Conservation (phyloP, 345 rosid species). For the Eucalyptus leucophloia region DNA sequence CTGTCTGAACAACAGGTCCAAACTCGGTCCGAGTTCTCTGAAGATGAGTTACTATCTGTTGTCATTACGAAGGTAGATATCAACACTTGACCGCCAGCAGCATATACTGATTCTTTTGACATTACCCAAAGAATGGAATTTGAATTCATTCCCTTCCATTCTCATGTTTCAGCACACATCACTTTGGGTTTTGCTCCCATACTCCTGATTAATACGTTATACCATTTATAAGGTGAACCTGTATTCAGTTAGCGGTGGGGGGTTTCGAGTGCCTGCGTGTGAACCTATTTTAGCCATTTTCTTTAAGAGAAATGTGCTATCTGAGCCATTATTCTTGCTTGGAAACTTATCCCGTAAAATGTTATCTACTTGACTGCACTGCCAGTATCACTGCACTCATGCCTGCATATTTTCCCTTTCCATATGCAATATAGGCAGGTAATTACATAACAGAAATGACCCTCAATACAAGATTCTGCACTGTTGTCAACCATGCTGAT, state of each 20-base stretch:
- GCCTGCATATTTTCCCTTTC: background rate
- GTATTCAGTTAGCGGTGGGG: background rate
- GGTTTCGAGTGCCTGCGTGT: background rate
- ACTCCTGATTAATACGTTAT: background rate
- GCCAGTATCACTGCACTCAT: background rate
- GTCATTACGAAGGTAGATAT: slow-evolving; percentile 67
- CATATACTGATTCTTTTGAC: background rate
- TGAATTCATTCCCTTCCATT: background rate
- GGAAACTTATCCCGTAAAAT: background rate
- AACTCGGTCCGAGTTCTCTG: slow-evolving; percentile 84
- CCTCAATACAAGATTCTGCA: background rate
- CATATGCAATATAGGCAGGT: background rate
- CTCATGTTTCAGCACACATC: background rate
- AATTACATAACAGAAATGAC: background rate
- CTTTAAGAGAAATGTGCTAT: background rate
- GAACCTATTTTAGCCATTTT: background rate
- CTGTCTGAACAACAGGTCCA: slow-evolving; percentile 30
- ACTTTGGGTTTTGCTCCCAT: background rate
- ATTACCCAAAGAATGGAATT: background rate
- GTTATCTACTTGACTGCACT: background rate
- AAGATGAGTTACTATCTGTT: slow-evolving; percentile 76
- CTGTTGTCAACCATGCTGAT: background rate
- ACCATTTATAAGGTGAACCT: background rate
- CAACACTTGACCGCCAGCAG: background rate
- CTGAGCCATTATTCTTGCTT: background rate